phyloP scores from a whole-genome alignment of 345 rosid genomes.

The Geranium brycei region DNA sequence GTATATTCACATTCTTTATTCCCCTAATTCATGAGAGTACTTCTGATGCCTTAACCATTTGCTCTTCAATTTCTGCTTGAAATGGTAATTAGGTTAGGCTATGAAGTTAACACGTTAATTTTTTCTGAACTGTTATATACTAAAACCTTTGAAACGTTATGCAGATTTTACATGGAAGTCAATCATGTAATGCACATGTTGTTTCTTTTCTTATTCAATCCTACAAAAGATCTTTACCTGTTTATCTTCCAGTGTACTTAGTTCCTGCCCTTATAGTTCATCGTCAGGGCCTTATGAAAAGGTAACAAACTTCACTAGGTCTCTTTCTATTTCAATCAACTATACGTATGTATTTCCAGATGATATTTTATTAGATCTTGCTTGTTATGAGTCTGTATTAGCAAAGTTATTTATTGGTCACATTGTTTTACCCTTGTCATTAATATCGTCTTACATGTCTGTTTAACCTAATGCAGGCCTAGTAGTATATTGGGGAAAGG shows the following conservation, averaged over 20 bases:
- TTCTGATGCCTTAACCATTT: neutral
- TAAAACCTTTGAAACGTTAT: conserved; percentile 11
- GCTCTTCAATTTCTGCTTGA: neutral
- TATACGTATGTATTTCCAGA: no score
- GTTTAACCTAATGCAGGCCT: conserved; percentile 41
- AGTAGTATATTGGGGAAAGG: conserved; percentile 57
- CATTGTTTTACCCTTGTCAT: no score
- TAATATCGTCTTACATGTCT: conserved; percentile 6
- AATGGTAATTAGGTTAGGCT: neutral
- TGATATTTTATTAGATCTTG: neutral
- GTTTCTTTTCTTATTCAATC: conserved; percentile 62
- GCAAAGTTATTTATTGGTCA: neutral
- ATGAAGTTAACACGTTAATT: neutral
- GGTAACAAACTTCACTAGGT: conserved; percentile 22
- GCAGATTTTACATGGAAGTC: conserved; percentile 88
- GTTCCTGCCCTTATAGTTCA: conserved; percentile 86
- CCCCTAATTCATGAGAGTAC: neutral
- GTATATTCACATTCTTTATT: neutral
- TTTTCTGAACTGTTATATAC: neutral
- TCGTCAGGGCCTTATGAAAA: conserved; percentile 66
- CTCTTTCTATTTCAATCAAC: no score
- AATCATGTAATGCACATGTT: conserved; percentile 53
- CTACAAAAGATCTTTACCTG: conserved; percentile 76
- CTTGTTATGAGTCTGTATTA: neutral
- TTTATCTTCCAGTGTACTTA: conserved; percentile 85